A percentile compares a stretch with the other conserved stretches of the same genome.
phyloP scores from a whole-genome alignment of 306 rosid genomes.

The Cucurbita maxima region DNA sequence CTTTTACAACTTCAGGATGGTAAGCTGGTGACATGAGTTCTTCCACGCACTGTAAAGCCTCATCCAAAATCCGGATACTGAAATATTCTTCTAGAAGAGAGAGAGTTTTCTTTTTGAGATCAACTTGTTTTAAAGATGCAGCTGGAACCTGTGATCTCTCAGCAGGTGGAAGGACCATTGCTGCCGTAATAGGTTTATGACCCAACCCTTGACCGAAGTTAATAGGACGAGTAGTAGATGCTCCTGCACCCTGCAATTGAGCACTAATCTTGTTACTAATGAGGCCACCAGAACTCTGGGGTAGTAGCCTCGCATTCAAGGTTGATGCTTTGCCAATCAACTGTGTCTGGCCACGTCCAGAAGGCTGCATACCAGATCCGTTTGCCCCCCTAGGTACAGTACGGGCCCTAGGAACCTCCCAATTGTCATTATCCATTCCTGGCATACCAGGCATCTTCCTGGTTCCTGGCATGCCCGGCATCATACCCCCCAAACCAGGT shows the following conservation, averaged over 20 bases:
- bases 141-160: slow-evolving; percentile 49
- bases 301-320: slow-evolving; percentile 51
- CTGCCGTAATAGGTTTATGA: slow-evolving; percentile 29
- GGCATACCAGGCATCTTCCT: slow-evolving; percentile 96
- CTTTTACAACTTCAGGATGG: slow-evolving; percentile 81
- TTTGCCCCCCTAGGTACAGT: slow-evolving; percentile 68
- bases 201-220: slow-evolving; percentile 16
- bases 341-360: slow-evolving; percentile 59
- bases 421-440: slow-evolving; percentile 72
- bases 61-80: slow-evolving; percentile 48
- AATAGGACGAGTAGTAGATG: slow-evolving; percentile 36
- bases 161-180: slow-evolving; percentile 1
- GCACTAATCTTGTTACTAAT: slow-evolving; percentile 66
- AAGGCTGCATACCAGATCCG: slow-evolving; percentile 28
- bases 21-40: slow-evolving; percentile 63
- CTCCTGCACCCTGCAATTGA: slow-evolving; percentile 57
- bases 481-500: slow-evolving; percentile 84
- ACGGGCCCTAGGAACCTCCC: slow-evolving; percentile 68
- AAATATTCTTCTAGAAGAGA: slow-evolving; percentile 81
- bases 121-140: slow-evolving; percentile 25
- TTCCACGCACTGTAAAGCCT: slow-evolving; percentile 82
- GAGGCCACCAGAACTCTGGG: slow-evolving; percentile 73
- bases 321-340: slow-evolving; percentile 38
- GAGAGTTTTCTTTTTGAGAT: slow-evolving; percentile 40
- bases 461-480: slow-evolving; percentile 97